Percentiles rank a stretch among this genome's conserved stretches.
Conservation (phyloP, 768 basidiomycete species). For the Tylopilus sp. region DNA sequence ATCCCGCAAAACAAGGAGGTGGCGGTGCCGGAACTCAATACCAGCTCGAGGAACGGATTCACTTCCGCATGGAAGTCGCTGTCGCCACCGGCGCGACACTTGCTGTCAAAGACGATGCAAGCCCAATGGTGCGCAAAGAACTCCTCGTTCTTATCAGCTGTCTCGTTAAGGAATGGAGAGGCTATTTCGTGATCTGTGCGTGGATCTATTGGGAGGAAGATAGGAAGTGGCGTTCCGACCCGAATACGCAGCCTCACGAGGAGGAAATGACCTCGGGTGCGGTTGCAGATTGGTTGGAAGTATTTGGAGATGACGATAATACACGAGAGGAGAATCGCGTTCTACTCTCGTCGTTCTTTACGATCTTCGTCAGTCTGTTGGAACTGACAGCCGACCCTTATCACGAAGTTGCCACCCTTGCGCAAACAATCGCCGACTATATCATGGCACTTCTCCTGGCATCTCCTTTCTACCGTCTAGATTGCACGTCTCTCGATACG, state of each 20-base stretch:
- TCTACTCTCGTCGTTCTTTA: slow-evolving; percentile 88
- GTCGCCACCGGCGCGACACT: slow-evolving; percentile 87
- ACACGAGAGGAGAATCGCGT: slow-evolving; percentile 76
- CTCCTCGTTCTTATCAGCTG: slow-evolving; percentile 87
- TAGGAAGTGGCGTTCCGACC: slow-evolving; percentile 51
- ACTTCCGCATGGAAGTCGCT: slow-evolving; percentile 87
- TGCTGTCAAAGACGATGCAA: slow-evolving; percentile 89
- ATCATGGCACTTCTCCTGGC: slow-evolving; percentile 86
- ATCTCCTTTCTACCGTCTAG: slow-evolving; percentile 78
- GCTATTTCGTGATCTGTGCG: slow-evolving; percentile 93
- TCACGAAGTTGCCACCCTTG: slow-evolving; percentile 86
- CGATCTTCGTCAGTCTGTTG: slow-evolving; percentile 82
- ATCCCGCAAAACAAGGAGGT: slow-evolving; percentile 64
- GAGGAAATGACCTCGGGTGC: slow-evolving; percentile 75
- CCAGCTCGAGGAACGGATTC: slow-evolving; percentile 72
- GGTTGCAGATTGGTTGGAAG: slow-evolving; percentile 74
- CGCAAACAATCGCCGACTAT: slow-evolving; percentile 90
- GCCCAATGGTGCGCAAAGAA: slow-evolving; percentile 95
- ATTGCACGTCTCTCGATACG: slow-evolving; percentile 57
- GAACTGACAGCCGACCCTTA: slow-evolving; percentile 94
- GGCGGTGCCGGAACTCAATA: slow-evolving; percentile 81
- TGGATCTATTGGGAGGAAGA: slow-evolving; percentile 98
- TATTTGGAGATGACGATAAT: slow-evolving; percentile 61
- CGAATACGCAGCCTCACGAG: slow-evolving; percentile 39
- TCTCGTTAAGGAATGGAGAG: slow-evolving; percentile 93